Evolutionary conservation across 139 green algal genomes (phyloP), one percentile per base, ranked within the genome.

Genomic region (Tetraselmis chui): DNA sequence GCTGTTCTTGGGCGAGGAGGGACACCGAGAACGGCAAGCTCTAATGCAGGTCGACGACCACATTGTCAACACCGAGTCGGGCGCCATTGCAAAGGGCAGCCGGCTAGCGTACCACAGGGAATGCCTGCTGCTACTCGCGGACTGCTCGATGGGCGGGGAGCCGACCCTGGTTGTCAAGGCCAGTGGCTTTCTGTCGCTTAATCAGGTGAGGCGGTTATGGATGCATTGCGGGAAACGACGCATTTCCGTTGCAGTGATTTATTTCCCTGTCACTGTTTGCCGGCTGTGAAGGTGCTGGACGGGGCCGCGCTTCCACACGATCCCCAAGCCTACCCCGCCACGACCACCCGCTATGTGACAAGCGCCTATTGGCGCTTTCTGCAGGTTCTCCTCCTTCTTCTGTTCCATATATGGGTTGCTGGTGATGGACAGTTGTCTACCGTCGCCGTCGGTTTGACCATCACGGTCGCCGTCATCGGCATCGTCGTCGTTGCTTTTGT

Each of bases 91-190:
- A 30, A 32, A 59, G 31, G 80, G 81, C 1, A 45, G 75, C 75
- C n/a, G 27, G 1, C 76, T 86, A 30, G 75, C 79, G 1, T 86
- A 86, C 80, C 83, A 86, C 80, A 79, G 78, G 26, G 83, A 79
- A 29, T 86, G 83, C 83, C 29, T 76, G 2, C 27, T 78, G 45
- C 83, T 86, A 45, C 75, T 86, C 45, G 83, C 79, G 26, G 83
- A 81, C 23, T 86, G 83, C 80, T 86, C 79, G 58, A n/a, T 59
- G 24, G 83, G 83, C 79, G 85, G 85, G 80, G 83, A 86, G 59
- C 80, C 83, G 30, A 79, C 81, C 31, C 81, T 79, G 30, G 80
- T 86, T 28, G 83, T 86, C 1, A 81, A 82, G 75, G 29, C 75
- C 28, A 76, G 28, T 0, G 83, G 80, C 28, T 86, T 80, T 75